Conservation (phyloP, 495 filamentous ascomycete species). For the Xylaria bambusicola region DNA sequence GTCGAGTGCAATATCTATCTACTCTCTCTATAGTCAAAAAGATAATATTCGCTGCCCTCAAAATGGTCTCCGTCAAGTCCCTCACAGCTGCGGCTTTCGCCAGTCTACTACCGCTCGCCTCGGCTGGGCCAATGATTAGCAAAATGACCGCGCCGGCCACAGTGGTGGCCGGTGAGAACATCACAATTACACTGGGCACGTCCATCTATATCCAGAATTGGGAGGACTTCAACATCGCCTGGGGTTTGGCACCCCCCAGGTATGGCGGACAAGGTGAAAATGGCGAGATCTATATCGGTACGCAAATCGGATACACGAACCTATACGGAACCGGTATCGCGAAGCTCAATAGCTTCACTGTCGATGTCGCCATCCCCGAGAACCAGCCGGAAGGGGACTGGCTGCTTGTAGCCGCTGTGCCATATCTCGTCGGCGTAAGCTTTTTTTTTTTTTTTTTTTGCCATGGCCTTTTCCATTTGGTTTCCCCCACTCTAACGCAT, state of each 20-base stretch:
- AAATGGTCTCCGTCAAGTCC: slow-evolving; percentile 28
- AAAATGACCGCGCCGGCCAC: slow-evolving; percentile 17
- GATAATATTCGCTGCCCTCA: slow-evolving; percentile 1
- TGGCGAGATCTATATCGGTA: slow-evolving; percentile 26
- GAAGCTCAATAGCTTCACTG: slow-evolving; percentile 28
- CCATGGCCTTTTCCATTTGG: too few relatives aligned
- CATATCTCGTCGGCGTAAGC: slow-evolving; percentile 35
- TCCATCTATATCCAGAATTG: slow-evolving; percentile 37
- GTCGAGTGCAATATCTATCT: too few relatives aligned
- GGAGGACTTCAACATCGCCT: slow-evolving; percentile 36
- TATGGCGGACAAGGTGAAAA: slow-evolving; percentile 22
- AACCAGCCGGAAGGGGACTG: slow-evolving; percentile 49
- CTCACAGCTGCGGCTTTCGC: slow-evolving; percentile 4
- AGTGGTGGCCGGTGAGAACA: slow-evolving; percentile 17
- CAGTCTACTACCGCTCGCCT: slow-evolving; percentile 20
- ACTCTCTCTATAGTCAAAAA: not conserved
- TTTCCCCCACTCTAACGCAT: too few relatives aligned
- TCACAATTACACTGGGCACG: slow-evolving; percentile 23
- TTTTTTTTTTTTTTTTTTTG: not conserved
- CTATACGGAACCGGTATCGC: slow-evolving; percentile 25
- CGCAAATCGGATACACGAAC: slow-evolving; percentile 27
- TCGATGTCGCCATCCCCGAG: slow-evolving; percentile 49
- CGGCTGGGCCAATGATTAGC: slow-evolving; percentile 16
- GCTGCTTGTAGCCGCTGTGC: slow-evolving; percentile 47
- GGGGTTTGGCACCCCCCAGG: slow-evolving; percentile 20